Conservation (phyloP, 352 stramenopile species). For the Globisporangium middletonii region DNA sequence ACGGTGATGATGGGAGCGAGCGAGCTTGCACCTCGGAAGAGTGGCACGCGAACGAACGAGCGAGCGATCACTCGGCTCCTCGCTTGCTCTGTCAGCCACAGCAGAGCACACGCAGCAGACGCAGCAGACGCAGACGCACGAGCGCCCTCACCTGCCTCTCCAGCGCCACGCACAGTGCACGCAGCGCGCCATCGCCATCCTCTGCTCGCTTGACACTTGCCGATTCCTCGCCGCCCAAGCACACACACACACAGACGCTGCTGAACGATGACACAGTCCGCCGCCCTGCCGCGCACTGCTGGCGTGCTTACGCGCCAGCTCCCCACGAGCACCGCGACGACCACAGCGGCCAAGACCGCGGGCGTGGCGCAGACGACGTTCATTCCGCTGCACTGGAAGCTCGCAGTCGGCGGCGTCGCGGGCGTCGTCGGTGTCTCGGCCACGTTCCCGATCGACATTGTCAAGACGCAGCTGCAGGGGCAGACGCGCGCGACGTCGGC, state of each 20-base stretch:
- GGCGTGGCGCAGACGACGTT: slow-evolving; percentile 15
- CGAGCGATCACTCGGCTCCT: background rate
- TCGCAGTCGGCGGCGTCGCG: slow-evolving; percentile 80
- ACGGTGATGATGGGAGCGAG: no score
- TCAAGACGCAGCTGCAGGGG: slow-evolving; percentile 91
- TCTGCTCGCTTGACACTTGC: background rate
- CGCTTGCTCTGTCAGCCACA: no score
- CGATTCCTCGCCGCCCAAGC: background rate
- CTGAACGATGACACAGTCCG: background rate
- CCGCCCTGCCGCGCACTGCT: slow-evolving; percentile 6
- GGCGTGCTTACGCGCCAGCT: slow-evolving; percentile 15
- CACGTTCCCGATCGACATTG: slow-evolving; percentile 91
- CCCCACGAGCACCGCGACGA: slow-evolving; percentile 9
- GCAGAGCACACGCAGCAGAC: no score
- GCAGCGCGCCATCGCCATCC: no score
- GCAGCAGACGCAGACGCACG: no score
- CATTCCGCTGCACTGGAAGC: slow-evolving; percentile 80
- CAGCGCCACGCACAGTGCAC: no score
- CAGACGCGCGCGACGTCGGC: slow-evolving; percentile 46
- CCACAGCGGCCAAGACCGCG: slow-evolving; percentile 2
- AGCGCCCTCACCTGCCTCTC: no score
- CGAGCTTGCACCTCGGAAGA: no score
- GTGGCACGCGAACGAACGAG: background rate
- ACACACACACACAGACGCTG: background rate
- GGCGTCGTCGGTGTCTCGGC: slow-evolving; percentile 76